Evolutionary conservation across 345 rosid genomes (phyloP).

Genomic region (Linum usitatissimum): DNA sequence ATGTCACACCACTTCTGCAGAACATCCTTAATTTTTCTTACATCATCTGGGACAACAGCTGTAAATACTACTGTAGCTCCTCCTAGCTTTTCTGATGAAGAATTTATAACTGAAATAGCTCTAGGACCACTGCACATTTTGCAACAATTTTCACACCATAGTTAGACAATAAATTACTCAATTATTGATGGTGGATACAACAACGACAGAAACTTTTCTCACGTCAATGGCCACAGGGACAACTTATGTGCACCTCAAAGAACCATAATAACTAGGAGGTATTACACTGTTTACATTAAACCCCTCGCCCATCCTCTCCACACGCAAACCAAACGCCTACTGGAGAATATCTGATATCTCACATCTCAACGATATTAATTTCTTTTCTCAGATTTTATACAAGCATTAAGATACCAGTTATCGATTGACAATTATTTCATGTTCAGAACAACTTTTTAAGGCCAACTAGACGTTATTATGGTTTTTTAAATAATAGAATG

Average conservation of each 20-base stretch:
- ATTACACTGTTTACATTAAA: background rate
- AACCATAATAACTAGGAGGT: background rate
- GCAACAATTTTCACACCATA: slow-evolving; percentile 6
- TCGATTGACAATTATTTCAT: background rate
- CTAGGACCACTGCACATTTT: slow-evolving; percentile 64
- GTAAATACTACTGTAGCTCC: slow-evolving; percentile 69
- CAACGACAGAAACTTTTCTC: too few species aligned
- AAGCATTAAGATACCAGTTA: background rate
- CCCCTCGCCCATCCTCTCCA: too few species aligned
- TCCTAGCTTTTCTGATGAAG: slow-evolving; percentile 74
- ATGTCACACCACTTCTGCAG: slow-evolving; percentile 68
- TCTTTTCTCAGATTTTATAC: background rate
- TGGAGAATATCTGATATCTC: background rate
- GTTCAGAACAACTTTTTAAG: background rate
- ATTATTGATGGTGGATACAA: background rate
- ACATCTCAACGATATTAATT: too few species aligned
- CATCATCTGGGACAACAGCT: slow-evolving; percentile 82
- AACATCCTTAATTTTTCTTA: slow-evolving; percentile 50
- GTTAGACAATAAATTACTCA: background rate
- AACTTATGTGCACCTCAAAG: background rate
- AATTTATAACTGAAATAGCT: slow-evolving; percentile 59
- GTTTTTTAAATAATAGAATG: background rate
- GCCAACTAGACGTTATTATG: background rate
- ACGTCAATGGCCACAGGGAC: too few species aligned
- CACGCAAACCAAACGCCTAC: background rate